Evolutionary conservation across 106 monocot genomes (phyloP).

Genomic region (Alisma plantagoaquatica): DNA sequence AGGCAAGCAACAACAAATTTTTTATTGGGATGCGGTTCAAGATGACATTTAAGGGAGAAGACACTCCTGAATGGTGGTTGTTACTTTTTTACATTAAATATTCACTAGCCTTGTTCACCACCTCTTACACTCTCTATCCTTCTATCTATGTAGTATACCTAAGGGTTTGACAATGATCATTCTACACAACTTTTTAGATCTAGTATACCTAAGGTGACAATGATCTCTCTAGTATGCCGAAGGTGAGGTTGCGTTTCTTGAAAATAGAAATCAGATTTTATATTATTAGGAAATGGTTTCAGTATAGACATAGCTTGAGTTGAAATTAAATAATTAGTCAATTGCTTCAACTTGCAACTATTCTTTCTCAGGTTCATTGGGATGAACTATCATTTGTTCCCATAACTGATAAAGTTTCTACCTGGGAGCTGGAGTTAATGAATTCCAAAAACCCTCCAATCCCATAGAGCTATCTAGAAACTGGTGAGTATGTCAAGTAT

Average conservation of each 20-base stretch:
- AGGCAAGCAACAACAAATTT: constrained; percentile 47
- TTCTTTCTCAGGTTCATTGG: constrained; percentile 63
- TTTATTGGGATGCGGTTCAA: constrained; percentile 77
- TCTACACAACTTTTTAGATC: constrained; percentile 27
- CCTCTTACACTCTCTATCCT: too few relatives aligned
- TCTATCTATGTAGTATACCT: too few relatives aligned
- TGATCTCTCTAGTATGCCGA: constrained; percentile 53
- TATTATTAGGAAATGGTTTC: too few relatives aligned
- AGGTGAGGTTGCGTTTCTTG: constrained; percentile 51
- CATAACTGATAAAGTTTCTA: constrained; percentile 65
- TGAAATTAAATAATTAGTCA: too few relatives aligned
- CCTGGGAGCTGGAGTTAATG: constrained; percentile 74
- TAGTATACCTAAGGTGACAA: constrained; percentile 50
- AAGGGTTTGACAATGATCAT: constrained; percentile 3
- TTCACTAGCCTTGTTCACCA: too few relatives aligned
- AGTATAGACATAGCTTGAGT: too few relatives aligned
- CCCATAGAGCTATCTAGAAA: constrained; percentile 25
- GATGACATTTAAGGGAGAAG: constrained; percentile 81
- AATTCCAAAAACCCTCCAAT: constrained; percentile 24
- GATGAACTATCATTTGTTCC: constrained; percentile 70
- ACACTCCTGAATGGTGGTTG: constrained; percentile 67
- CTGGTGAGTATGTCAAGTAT: constrained; percentile 28
- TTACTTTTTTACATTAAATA: too few relatives aligned
- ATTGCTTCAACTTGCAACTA: too few relatives aligned
- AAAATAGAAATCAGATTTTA: too few relatives aligned